These are phyloP conservation scores for Aspergillus sp. DNA, from an alignment of 2,329 filamentous ascomycete species.

Conservation along the genomic window DNA sequence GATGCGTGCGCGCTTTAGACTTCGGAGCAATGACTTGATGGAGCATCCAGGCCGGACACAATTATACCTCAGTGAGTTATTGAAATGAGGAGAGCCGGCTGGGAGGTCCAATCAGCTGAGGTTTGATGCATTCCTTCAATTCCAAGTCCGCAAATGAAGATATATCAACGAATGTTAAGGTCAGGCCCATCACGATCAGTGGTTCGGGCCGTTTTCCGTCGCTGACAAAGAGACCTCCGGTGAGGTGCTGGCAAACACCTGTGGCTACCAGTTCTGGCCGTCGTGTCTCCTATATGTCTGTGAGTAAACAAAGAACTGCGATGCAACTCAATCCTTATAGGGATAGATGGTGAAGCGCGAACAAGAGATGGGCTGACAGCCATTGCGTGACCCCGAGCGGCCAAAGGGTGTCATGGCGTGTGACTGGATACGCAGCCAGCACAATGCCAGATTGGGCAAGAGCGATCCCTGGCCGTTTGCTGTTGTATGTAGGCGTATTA, in stretches of 20 bases:
- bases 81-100: no score
- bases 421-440: neutral
- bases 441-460: neutral
- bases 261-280: slow-evolving; percentile 1
- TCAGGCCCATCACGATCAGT: slow-evolving; percentile 23
- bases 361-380: slow-evolving; percentile 40
- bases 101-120: no score
- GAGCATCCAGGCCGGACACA: no score
- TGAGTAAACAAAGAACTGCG: slow-evolving; percentile 19
- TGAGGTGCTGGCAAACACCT: slow-evolving; percentile 14
- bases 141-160: no score
- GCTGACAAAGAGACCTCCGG: slow-evolving; percentile 24
- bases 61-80: no score
- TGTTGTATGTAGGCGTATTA: no score
- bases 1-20: slow-evolving; percentile 14
- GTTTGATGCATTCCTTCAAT: no score
- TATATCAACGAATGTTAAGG: slow-evolving; percentile 16
- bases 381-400: slow-evolving; percentile 24
- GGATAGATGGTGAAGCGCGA: slow-evolving; percentile 47
- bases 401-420: neutral
- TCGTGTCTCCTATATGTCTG: slow-evolving; percentile 22
- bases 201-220: slow-evolving; percentile 26
- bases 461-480: neutral
- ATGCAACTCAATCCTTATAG: slow-evolving; percentile 35
- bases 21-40: no score